Evolutionary conservation across 805 yeast species (phyloP).

Genomic region (Metschnikowia dekortorum): DNA sequence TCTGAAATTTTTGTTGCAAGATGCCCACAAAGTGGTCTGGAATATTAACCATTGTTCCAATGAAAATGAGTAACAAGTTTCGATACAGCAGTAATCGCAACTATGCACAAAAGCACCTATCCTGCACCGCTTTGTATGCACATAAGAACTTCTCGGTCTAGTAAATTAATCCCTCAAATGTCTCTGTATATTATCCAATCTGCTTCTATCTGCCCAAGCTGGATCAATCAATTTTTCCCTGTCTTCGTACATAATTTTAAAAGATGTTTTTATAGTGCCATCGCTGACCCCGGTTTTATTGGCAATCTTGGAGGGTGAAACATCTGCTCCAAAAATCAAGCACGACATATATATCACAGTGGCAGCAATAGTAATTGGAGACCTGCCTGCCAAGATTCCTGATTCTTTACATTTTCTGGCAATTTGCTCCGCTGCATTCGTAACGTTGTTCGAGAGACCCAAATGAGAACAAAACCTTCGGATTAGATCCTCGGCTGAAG

Average conservation of each 20-base stretch:
- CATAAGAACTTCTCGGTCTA: too few species aligned
- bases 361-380: constrained; percentile 97
- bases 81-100: neutral
- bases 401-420: constrained; percentile 86
- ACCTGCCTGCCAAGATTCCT: constrained; percentile 92
- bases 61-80: neutral
- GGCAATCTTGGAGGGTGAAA: constrained; percentile 76
- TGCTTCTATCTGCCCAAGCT: constrained; percentile 66
- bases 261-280: constrained; percentile 92
- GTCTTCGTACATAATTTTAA: constrained; percentile 74
- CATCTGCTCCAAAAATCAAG: constrained; percentile 73
- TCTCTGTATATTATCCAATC: constrained; percentile 41
- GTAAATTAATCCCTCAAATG: constrained; percentile 2
- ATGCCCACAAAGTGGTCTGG: constrained; percentile 36
- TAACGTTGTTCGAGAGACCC: constrained; percentile 78
- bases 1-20: constrained; percentile 39
- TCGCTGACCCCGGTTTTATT: constrained; percentile 95
- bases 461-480: constrained; percentile 94
- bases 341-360: constrained; percentile 95
- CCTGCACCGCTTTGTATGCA: neutral
- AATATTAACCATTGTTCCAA: constrained; percentile 10
- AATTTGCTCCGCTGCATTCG: constrained; percentile 89
- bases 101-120: neutral
- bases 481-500: constrained; percentile 89
- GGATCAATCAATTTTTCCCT: constrained; percentile 65